Evolutionary conservation across 2,329 filamentous ascomycete species (phyloP).

Genomic region (Calonectria leucothoes): DNA sequence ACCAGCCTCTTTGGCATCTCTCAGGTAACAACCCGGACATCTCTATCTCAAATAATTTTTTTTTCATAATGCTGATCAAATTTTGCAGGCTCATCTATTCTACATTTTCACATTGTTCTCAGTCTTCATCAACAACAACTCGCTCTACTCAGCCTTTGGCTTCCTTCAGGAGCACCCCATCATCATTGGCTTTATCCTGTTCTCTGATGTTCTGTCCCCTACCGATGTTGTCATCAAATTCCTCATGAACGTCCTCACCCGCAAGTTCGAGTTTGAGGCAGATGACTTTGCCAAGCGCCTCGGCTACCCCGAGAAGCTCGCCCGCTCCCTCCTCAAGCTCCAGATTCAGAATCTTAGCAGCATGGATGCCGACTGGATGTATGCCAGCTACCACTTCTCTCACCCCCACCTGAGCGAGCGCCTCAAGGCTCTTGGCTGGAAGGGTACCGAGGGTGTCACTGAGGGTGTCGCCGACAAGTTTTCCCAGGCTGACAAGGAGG

Average conservation of each 20-base stretch:
- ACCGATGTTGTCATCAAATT: slow-evolving; percentile 97
- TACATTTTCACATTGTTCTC: slow-evolving; percentile 98
- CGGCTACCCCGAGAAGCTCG: slow-evolving; percentile 86
- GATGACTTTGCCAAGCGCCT: slow-evolving; percentile 89
- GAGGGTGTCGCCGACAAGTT: slow-evolving; percentile 51
- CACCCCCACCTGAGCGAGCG: slow-evolving; percentile 96
- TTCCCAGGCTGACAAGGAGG: slow-evolving; percentile 50
- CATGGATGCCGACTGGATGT: slow-evolving; percentile 99
- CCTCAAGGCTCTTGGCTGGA: slow-evolving; percentile 90
- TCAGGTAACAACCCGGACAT: slow-evolving; percentile 64
- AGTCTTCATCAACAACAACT: slow-evolving; percentile 95
- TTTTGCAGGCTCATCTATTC: slow-evolving; percentile 83
- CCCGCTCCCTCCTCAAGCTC: slow-evolving; percentile 91
- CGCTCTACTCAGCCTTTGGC: slow-evolving; percentile 90
- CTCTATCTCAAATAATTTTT: neutral
- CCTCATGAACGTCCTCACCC: slow-evolving; percentile 93
- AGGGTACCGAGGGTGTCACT: slow-evolving; percentile 65
- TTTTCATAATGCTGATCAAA: slow-evolving; percentile 46
- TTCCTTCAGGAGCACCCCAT: slow-evolving; percentile 87
- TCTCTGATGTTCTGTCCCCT: slow-evolving; percentile 94
- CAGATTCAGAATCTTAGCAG: slow-evolving; percentile 98
- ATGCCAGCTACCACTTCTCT: slow-evolving; percentile 98
- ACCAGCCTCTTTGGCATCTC: slow-evolving; percentile 90
- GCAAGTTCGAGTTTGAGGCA: slow-evolving; percentile 96
- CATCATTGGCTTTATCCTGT: slow-evolving; percentile 96